Conservation (phyloP, 176 grass and related monocot genomes). For the Zea luxurians region DNA sequence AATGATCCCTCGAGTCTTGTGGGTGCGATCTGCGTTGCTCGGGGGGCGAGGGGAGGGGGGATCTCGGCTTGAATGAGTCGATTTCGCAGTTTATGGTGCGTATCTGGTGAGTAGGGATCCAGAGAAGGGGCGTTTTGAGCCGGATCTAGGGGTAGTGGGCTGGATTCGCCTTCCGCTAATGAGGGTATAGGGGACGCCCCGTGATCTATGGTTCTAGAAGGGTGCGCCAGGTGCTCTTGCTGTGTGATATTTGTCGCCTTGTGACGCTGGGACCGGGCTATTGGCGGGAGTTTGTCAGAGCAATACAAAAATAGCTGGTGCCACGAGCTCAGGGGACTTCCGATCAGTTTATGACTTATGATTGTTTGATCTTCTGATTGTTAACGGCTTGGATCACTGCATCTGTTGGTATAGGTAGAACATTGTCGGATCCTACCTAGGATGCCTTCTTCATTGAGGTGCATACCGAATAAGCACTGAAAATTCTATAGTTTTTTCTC, state of each 20-base stretch:
- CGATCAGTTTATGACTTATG: not conserved
- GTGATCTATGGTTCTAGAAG: not conserved
- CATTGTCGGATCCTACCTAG: conserved; percentile 18
- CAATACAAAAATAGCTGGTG: not conserved
- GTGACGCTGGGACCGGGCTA: not conserved
- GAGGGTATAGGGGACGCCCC: not conserved
- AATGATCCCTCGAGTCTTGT: not conserved
- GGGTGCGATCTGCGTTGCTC: conserved; percentile 7
- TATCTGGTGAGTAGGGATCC: not conserved
- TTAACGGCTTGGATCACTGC: not conserved
- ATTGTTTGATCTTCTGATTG: not conserved
- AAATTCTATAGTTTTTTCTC: not conserved
- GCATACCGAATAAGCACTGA: not conserved
- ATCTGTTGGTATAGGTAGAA: not conserved
- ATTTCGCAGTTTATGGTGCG: not conserved
- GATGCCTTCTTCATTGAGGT: not conserved
- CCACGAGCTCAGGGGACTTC: conserved; percentile 24
- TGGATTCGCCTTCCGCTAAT: not conserved
- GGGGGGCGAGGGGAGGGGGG: not conserved
- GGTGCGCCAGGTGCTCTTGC: not conserved
- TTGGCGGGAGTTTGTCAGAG: conserved; percentile 1
- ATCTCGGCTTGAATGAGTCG: not conserved
- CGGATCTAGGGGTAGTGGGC: conserved; percentile 24
- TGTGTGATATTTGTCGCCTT: conserved; percentile 6
- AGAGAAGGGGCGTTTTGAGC: not conserved